Evolutionary conservation across 495 filamentous ascomycete species (phyloP).

Genomic region (Xylaria flabelliformis): DNA sequence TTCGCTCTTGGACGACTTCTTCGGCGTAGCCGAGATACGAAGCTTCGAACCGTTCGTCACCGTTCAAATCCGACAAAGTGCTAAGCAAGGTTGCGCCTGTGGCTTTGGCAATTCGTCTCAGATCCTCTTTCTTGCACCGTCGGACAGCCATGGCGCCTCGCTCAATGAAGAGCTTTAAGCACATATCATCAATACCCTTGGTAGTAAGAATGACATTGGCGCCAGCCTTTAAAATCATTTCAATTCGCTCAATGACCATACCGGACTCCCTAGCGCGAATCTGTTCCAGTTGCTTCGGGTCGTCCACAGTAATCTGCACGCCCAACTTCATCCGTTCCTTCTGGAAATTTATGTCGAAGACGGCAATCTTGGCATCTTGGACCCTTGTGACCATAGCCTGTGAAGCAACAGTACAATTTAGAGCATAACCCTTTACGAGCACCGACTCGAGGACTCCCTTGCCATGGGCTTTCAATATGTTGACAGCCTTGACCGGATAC

Average conservation of each 20-base stretch:
- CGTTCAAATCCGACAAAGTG: conserved; percentile 93
- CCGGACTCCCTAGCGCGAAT: conserved; percentile 90
- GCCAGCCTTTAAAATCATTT: conserved; percentile 97
- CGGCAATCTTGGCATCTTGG: conserved; percentile 94
- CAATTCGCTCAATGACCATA: conserved; percentile 92
- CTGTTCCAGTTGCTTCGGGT: conserved; percentile 95
- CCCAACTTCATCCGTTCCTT: conserved; percentile 99
- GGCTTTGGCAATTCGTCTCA: conserved; percentile 93
- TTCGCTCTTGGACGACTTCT: conserved; percentile 94
- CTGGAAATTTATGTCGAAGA: conserved; percentile 96
- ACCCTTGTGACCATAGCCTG: conserved; percentile 97
- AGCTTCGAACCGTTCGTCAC: conserved; percentile 94
- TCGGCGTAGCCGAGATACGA: conserved; percentile 89
- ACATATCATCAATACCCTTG: conserved; percentile 97
- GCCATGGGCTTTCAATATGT: conserved; percentile 97
- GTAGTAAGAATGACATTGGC: conserved; percentile 97
- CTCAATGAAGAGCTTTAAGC: conserved; percentile 93
- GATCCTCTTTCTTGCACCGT: conserved; percentile 98
- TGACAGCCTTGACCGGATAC: conserved; percentile 99
- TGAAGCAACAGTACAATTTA: conserved; percentile 98
- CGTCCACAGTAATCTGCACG: conserved; percentile 97
- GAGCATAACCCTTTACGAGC: conserved; percentile 92
- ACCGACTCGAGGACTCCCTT: conserved; percentile 89
- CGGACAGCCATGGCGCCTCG: conserved; percentile 94
- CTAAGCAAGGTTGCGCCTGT: conserved; percentile 92